Conservation (phyloP, 129 eudicot genomes). For the Erigeron canadensis region DNA sequence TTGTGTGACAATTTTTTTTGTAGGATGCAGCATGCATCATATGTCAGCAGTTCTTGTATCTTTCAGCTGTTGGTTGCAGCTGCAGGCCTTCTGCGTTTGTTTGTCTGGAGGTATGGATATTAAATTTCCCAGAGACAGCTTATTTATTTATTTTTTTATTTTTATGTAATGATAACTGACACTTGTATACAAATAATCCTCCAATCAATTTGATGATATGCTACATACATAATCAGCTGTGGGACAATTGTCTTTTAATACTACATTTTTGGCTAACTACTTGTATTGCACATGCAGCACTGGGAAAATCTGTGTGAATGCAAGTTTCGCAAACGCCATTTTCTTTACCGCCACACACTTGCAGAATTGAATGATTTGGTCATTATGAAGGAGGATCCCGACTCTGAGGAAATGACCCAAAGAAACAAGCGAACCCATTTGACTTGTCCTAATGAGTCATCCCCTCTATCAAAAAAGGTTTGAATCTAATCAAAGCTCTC, state of each 20-base stretch:
- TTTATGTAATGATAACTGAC: neutral
- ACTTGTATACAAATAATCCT: no score
- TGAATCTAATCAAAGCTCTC: neutral
- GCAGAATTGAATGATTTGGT: constrained; percentile 68
- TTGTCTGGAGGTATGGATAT: constrained; percentile 81
- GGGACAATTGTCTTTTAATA: neutral
- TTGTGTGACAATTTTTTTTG: constrained; percentile 18
- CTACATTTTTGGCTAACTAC: neutral
- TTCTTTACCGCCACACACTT: constrained; percentile 82
- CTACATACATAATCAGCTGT: constrained; percentile 6
- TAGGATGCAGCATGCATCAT: constrained; percentile 93
- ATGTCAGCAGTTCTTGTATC: constrained; percentile 86
- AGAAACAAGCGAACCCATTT: constrained; percentile 39
- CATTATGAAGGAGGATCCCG: constrained; percentile 37
- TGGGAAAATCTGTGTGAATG: constrained; percentile 97
- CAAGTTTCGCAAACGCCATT: constrained; percentile 63
- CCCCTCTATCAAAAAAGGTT: constrained; percentile 74
- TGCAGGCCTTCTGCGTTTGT: constrained; percentile 85
- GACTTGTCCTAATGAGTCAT: constrained; percentile 34
- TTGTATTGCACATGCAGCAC: constrained; percentile 57
- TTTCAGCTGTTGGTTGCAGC: constrained; percentile 86
- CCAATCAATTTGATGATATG: neutral
- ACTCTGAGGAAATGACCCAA: constrained; percentile 31
- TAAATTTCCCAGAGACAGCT: constrained; percentile 9
- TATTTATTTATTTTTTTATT: neutral